phyloP scores from a whole-genome alignment of 176 grass and related monocot genomes.

The Oryza brachyantha region DNA sequence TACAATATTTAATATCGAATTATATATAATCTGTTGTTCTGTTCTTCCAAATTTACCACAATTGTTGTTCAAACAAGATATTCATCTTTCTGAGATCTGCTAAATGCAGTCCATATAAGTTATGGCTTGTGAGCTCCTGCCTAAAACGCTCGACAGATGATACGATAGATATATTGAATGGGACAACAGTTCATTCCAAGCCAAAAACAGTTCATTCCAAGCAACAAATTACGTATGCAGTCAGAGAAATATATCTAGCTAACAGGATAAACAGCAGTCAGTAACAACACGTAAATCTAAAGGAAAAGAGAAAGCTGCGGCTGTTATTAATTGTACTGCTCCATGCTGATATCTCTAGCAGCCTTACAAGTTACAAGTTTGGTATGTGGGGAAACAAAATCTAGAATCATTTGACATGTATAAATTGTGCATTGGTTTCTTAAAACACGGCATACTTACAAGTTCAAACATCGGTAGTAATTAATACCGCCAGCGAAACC shows the following conservation, averaged over 20 bases:
- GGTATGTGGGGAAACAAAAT: neutral
- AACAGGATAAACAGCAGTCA: neutral
- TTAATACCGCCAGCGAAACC: conserved; percentile 50
- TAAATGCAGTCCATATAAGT: neutral
- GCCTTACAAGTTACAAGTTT: neutral
- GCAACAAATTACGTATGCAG: neutral
- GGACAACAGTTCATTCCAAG: neutral
- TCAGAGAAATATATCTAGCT: neutral
- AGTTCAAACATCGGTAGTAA: conserved; percentile 50
- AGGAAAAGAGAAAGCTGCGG: neutral
- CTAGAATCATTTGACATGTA: neutral
- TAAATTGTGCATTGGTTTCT: neutral
- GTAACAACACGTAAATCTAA: neutral
- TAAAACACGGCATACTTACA: conserved; percentile 30
- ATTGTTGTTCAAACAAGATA: neutral
- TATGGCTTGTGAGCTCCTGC: neutral
- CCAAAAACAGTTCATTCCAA: neutral
- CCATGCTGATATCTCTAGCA: neutral
- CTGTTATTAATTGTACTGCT: neutral
- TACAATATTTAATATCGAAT: neutral
- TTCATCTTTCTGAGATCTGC: neutral
- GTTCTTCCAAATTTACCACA: neutral
- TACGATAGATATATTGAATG: neutral
- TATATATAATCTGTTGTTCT: neutral
- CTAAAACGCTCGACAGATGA: neutral